Evolutionary conservation across 768 basidiomycete species (phyloP).

Genomic region (Suillus ampliporus): DNA sequence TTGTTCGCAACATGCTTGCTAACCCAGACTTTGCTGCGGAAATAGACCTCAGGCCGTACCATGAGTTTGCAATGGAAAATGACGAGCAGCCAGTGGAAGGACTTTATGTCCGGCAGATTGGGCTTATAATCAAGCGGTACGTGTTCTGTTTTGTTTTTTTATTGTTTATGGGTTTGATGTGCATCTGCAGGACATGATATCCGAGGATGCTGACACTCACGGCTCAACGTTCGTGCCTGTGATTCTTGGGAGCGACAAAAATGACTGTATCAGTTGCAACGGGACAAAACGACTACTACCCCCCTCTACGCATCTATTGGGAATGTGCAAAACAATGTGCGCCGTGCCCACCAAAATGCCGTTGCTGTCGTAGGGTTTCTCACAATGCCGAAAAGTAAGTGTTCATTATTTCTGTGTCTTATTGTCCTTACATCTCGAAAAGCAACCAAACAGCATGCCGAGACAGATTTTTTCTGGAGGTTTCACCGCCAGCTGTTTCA

Average conservation of each 20-base stretch:
- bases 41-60: constrained; percentile 24
- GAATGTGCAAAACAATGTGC: constrained; percentile 16
- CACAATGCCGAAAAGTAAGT: constrained; percentile 36
- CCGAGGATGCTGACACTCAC: constrained; percentile 18
- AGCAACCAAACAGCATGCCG: constrained; percentile 18
- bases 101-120: constrained; percentile 35
- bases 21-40: constrained; percentile 29
- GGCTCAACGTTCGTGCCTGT: constrained; percentile 18
- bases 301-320: constrained; percentile 17
- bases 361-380: constrained; percentile 34
- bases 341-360: constrained; percentile 10
- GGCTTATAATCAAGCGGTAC: constrained; percentile 38
- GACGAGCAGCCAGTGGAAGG: constrained; percentile 15
- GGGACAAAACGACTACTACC: constrained; percentile 17
- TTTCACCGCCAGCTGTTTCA: constrained; percentile 23
- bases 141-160: constrained; percentile 13
- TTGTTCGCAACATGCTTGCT: constrained; percentile 25
- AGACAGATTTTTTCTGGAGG: constrained; percentile 25
- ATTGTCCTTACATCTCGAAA: background rate
- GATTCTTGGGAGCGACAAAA: constrained; percentile 19
- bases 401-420: background rate
- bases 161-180: background rate
- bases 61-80: constrained; percentile 17
- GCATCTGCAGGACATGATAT: constrained; percentile 14
- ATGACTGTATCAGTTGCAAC: constrained; percentile 19